A percentile compares a stretch with the other conserved stretches of the same genome.
These are phyloP conservation scores for Salvia sclarea DNA, from an alignment of 305 asterid genomes.

Conservation along the genomic window DNA sequence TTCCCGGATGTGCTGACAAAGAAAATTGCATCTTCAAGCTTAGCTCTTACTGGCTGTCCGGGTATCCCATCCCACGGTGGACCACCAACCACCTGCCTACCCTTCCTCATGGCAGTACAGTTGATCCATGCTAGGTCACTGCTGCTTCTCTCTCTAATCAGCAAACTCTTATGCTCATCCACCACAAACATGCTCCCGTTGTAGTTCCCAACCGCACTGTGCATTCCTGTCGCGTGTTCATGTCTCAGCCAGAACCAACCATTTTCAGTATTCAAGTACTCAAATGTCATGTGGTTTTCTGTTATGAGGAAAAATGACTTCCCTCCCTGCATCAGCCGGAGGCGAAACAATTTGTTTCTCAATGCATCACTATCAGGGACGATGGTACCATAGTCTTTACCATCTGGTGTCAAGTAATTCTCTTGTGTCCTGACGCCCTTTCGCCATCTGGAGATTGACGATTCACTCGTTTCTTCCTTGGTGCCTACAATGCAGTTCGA, in stretches of 20 bases:
- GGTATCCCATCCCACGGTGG: conserved; percentile 78
- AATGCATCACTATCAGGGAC: conserved; percentile 30
- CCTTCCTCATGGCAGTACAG: conserved; percentile 76
- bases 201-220: conserved; percentile 70
- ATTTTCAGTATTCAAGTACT: conserved; percentile 63
- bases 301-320: conserved; percentile 70
- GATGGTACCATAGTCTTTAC: conserved; percentile 30
- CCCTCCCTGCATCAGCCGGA: conserved; percentile 68
- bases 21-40: conserved; percentile 64
- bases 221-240: conserved; percentile 53
- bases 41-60: conserved; percentile 49
- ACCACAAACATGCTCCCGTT: conserved; percentile 76
- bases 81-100: conserved; percentile 64
- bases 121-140: conserved; percentile 69
- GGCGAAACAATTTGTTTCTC: conserved; percentile 46
- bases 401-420: conserved; percentile 49
- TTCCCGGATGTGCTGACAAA: conserved; percentile 70
- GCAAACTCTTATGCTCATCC: conserved; percentile 69
- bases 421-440: conserved; percentile 53
- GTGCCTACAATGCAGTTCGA: conserved; percentile 70
- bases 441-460: conserved; percentile 55
- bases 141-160: conserved; percentile 65
- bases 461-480: conserved; percentile 55
- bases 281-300: conserved; percentile 52
- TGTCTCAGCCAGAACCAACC: conserved; percentile 85